Percentiles rank a stretch among this genome's conserved stretches.
phyloP scores from a whole-genome alignment of 2,329 filamentous ascomycete genomes.

The Trichophyton schoenleinii region DNA sequence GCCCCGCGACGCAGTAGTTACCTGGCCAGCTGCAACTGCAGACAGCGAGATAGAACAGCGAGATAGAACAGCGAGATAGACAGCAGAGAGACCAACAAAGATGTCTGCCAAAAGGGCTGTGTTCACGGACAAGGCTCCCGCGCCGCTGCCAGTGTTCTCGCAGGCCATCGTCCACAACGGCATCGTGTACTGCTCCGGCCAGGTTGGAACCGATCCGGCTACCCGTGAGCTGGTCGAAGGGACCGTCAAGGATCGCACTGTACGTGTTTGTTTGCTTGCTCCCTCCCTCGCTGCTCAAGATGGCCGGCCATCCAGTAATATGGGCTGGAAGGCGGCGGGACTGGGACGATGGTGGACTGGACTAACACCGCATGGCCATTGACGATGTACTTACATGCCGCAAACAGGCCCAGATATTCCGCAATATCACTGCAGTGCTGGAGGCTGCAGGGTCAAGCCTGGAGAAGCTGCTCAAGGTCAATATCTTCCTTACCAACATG shows the following conservation, averaged over 20 bases:
- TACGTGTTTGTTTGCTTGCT: conserved; percentile 4
- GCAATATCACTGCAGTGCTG: conserved; percentile 48
- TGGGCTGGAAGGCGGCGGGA: background rate
- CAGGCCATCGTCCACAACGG: conserved; percentile 52
- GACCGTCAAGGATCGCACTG: conserved; percentile 14
- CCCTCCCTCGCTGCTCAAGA: background rate
- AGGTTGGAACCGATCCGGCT: conserved; percentile 44
- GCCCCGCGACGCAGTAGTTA: background rate
- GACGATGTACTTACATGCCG: background rate
- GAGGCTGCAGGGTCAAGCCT: conserved; percentile 47
- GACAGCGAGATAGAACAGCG: background rate
- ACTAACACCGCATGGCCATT: background rate
- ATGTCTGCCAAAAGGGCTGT: conserved; percentile 7
- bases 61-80: background rate
- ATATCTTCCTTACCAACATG: conserved; percentile 56
- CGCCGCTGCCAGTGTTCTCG: conserved; percentile 39
- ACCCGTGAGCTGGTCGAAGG: conserved; percentile 45
- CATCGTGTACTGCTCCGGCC: conserved; percentile 59
- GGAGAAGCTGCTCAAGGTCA: conserved; percentile 52
- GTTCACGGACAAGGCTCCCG: conserved; percentile 4
- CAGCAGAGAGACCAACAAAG: background rate
- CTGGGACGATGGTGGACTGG: background rate
- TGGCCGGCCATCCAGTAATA: background rate
- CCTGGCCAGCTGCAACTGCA: background rate
- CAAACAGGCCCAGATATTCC: conserved; percentile 36